Evolutionary conservation across 1,139 yeast genomes (phyloP).

Genomic region (Candida sp.): DNA sequence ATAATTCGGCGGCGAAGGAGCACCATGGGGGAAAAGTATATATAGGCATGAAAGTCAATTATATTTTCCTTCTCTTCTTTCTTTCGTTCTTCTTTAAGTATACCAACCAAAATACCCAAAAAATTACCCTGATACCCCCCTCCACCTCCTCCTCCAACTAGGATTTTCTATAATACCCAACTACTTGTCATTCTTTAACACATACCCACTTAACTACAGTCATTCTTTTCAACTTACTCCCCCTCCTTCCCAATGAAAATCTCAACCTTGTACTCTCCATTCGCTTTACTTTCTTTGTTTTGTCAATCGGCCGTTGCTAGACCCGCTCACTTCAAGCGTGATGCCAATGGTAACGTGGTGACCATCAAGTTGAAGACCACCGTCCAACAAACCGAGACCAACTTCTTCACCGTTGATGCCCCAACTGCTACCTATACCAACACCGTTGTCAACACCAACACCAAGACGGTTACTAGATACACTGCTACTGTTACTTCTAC

Average conservation of each 20-base stretch:
- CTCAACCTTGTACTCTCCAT: conserved; percentile 26
- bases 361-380: conserved; percentile 42
- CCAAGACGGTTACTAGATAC: conserved; percentile 44
- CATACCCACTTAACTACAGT: conserved; percentile 19
- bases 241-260: conserved; percentile 30
- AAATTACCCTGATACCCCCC: background rate
- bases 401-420: conserved; percentile 36
- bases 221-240: conserved; percentile 15
- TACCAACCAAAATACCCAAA: background rate
- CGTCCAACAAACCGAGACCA: conserved; percentile 37
- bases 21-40: background rate
- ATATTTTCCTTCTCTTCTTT: background rate
- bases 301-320: conserved; percentile 27
- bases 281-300: conserved; percentile 20
- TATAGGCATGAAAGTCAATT: background rate
- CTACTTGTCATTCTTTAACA: conserved; percentile 3
- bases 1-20: background rate
- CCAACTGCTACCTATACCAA: conserved; percentile 34
- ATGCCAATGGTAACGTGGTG: conserved; percentile 25
- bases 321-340: conserved; percentile 24
- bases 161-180: conserved; percentile 1
- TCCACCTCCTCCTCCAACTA: background rate
- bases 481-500: conserved; percentile 53
- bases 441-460: conserved; percentile 31
- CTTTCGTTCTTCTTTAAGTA: background rate